Evolutionary conservation across 2,329 filamentous ascomycete species (phyloP), one percentile per base, ranked within the genome.

Genomic region (Cercospora zeae-maydis): DNA sequence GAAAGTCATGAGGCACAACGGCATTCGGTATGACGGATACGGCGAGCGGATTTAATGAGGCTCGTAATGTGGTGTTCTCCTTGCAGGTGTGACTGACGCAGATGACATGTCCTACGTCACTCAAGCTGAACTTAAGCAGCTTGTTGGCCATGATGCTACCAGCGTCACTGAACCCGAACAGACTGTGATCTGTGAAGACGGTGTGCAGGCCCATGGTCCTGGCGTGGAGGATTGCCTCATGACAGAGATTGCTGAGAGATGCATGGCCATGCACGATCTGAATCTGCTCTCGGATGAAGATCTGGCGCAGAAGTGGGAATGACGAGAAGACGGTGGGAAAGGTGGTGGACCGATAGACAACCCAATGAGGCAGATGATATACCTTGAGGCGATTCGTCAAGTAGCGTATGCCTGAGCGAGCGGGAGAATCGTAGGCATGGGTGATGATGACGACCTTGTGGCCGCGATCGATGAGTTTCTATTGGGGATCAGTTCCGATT

Each of bases 11-110:
- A 10, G 96, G 93, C 1, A 99, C 96, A 1, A 99, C 91, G 9
- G 95, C 95, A 70, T 99, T 99, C 13, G 95, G 95, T 63, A 99
- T 98, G 37, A 96, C 95, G 0, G 93, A 98, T 21, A 99, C 95
- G 88, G 97, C 97, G 24, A 96, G 81, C 1, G 95, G 96, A 72
- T 99, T 96, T 1, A 99, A 84, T 0, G 93, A 96, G 3, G 95
- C 95, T 72, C 95, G 86, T 9, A 99, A 84, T 6, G 98, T 95
- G 0, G 95, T 99, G 73, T 99, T 99, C 76, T 99, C 95, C 76
- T 99, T 99, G 80, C 93, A 97, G 39, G 95, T 99, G 81, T 99
- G 93, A 78, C 92, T 97, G 71, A 99, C 95, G 73, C 95, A 99
- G 52, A 99, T 96, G 65, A 96, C 93, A 82, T 99, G 95, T 74